phyloP scores from a whole-genome alignment of 2,329 filamentous ascomycete species.

The Aspergillaceae sp. region DNA sequence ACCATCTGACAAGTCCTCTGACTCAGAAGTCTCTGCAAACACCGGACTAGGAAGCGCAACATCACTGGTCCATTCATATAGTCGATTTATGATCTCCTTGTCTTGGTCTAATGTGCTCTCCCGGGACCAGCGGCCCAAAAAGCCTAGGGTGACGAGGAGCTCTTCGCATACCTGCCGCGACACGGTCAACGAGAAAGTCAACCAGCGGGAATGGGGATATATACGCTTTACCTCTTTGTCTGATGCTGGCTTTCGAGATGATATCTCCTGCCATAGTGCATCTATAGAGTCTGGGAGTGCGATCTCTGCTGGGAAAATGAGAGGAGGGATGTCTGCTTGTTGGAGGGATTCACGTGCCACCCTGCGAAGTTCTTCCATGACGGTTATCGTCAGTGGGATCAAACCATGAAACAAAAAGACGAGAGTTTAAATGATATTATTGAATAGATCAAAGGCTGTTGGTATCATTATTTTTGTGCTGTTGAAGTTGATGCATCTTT shows the following conservation, averaged over 20 bases:
- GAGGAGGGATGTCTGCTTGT: constrained; percentile 5
- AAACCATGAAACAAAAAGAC: too few relatives aligned
- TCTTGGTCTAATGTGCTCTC: constrained; percentile 15
- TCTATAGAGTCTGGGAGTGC: constrained; percentile 10
- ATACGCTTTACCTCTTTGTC: constrained; percentile 15
- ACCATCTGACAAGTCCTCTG: constrained; percentile 17
- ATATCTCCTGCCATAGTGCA: constrained; percentile 25
- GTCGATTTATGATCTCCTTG: constrained; percentile 12
- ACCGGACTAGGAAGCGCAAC: constrained; percentile 24
- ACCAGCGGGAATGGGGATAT: not conserved
- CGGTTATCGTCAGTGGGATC: not conserved
- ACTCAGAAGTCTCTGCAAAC: constrained; percentile 16
- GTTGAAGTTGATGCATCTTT: not conserved
- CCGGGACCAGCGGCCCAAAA: constrained; percentile 12
- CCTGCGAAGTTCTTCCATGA: constrained; percentile 23
- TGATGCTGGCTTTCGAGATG: constrained; percentile 11
- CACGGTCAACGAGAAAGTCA: not conserved
- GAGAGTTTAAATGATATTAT: too few relatives aligned
- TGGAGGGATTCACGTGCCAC: constrained; percentile 18
- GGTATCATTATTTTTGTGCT: too few relatives aligned
- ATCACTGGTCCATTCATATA: constrained; percentile 26
- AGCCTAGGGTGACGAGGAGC: constrained; percentile 20
- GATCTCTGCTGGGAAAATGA: constrained; percentile 3
- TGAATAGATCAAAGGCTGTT: too few relatives aligned
- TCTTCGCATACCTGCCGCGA: constrained; percentile 22